Percentiles rank a stretch among this genome's conserved stretches.
Conservation (phyloP, 1,139 yeast genomes). For the Protomyces macrosporus region DNA sequence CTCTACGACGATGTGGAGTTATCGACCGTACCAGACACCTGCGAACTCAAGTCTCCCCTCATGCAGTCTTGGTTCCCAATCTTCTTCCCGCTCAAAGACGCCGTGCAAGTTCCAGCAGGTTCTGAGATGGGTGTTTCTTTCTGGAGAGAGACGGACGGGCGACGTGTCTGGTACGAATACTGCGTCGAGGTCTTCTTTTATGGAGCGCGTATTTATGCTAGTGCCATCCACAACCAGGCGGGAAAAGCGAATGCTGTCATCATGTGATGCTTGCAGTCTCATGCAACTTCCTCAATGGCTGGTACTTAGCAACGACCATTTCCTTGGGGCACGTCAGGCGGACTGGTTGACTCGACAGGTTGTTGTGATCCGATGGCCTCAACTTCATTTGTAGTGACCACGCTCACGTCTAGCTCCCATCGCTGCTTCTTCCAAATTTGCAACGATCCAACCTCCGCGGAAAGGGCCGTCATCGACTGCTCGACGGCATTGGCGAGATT, state of each 20-base stretch:
- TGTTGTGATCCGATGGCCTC: no score
- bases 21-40: slow-evolving; percentile 50
- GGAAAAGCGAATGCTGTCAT: background rate
- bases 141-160: slow-evolving; percentile 43
- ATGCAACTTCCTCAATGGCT: no score
- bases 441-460: no score
- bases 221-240: slow-evolving; percentile 44
- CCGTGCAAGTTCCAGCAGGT: slow-evolving; percentile 49
- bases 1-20: slow-evolving; percentile 56
- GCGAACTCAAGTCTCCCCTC: slow-evolving; percentile 49
- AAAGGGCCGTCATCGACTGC: no score
- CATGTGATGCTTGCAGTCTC: background rate
- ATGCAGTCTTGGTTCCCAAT: slow-evolving; percentile 68
- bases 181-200: slow-evolving; percentile 49
- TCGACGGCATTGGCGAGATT: no score
- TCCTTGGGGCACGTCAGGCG: no score
- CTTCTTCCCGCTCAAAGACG: slow-evolving; percentile 55
- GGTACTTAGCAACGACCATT: no score
- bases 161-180: slow-evolving; percentile 73
- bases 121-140: slow-evolving; percentile 50
- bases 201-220: slow-evolving; percentile 45
- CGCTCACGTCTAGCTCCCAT: no score
- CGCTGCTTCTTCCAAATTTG: no score
- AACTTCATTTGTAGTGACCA: no score
- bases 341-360: no score